phyloP scores from a whole-genome alignment of 345 rosid genomes.

The Melastoma malabathricum region DNA sequence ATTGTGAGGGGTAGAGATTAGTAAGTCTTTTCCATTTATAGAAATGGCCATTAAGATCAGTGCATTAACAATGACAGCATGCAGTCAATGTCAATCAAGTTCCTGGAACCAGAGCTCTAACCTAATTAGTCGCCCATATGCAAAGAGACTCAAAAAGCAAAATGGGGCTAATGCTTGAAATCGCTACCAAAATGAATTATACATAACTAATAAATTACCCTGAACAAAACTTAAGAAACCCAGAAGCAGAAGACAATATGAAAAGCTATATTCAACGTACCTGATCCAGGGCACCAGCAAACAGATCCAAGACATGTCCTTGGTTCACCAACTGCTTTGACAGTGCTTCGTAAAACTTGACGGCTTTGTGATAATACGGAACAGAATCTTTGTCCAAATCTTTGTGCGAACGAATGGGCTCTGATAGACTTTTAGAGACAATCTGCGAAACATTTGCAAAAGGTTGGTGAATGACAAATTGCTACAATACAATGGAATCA shows the following conservation, averaged over 20 bases:
- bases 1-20: no score
- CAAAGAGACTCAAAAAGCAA: no score
- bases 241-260: not conserved
- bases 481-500: not conserved
- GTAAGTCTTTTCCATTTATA: no score
- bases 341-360: conserved; percentile 62
- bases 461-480: not conserved
- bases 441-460: conserved; percentile 31
- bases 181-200: no score
- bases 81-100: no score
- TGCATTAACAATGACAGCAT: no score
- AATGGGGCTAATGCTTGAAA: no score
- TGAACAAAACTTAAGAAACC: not conserved
- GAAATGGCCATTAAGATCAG: no score
- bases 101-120: no score
- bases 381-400: conserved; percentile 87
- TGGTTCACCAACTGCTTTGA: conserved; percentile 94
- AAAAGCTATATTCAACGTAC: conserved; percentile 14
- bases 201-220: conserved; percentile 1
- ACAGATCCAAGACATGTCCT: conserved; percentile 93
- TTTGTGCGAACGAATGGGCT: conserved; percentile 94
- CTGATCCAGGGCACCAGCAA: conserved; percentile 95
- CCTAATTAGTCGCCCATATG: no score
- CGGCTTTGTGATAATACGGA: conserved; percentile 59
- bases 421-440: conserved; percentile 68